Base-by-base conservation (phyloP, 352 stramenopile genomes). In the Halophytophthora batemanensis region DNA sequence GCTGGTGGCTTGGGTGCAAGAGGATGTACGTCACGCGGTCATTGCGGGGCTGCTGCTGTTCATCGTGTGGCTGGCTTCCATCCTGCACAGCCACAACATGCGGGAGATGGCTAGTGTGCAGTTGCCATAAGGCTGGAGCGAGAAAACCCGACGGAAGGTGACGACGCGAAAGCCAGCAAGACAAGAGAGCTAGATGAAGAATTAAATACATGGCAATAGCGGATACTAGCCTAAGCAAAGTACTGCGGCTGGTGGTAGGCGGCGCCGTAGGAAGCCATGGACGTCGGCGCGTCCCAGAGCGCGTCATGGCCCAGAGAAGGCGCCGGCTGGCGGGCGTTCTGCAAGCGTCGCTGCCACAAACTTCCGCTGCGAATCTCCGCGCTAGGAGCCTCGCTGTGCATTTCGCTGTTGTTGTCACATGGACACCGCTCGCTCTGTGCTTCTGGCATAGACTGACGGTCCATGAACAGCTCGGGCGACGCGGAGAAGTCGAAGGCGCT, bases 11-110 rank as follows among this genome's bases (percentile, higher is more conserved):
- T 93, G 82, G 82, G 53, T 89, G 42, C 53, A 64, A 11, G 79
- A 90, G 48, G 82, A 93, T 55, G 42, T 71, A 34, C 74, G 79
- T n/a, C 78, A 93, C 40, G 67, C 70, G 10, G 41, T 86, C 19
- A 88, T 93, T 46, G 48, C 69, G 8, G 45, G 71, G 3, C 59
- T 89, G 41, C 41, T 90, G n/a, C 40, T 66, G 25, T 22, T 86
- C 8, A 71, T 93, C 23, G 58, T 87, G 39, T 93, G 75, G 59
- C 60, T 91, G 6, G 72, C 74, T 19, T 74, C 67, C 3, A 57
- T 69, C 3, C 67, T 71, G 46, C 64, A 69, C 46, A 48, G 43
- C 31, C 59, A 25, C 17, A 61, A 56, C 14, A 33, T 45, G 34
- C 12, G 52, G n/a, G 22, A 58, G 17, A 17, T 45, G 8, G 28